A percentile compares a stretch with the other conserved stretches of the same genome.
Conservation (phyloP, 2,329 filamentous ascomycete genomes). For the Epichloe gansuensis region DNA sequence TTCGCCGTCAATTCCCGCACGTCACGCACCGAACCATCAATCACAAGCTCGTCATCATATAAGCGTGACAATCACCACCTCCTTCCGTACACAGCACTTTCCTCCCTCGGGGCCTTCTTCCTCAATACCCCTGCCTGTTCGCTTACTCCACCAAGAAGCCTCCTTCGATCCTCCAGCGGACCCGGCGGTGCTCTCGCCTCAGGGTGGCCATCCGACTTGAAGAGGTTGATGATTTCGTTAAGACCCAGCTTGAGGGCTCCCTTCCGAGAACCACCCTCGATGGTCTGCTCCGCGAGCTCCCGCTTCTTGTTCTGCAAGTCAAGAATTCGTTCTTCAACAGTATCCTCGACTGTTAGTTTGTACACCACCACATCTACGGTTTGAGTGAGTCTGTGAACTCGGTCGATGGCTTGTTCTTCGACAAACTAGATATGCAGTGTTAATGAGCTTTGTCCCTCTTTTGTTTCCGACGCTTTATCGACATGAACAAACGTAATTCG, state of each 20-base stretch:
- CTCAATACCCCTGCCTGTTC: conserved; percentile 11
- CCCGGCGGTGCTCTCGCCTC: conserved; percentile 7
- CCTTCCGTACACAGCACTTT: conserved; percentile 28
- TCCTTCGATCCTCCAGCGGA: conserved; percentile 2
- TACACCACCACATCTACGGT: conserved; percentile 91
- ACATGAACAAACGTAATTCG: neutral
- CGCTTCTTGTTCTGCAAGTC: conserved; percentile 90
- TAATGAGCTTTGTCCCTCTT: neutral
- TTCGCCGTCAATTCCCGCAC: neutral
- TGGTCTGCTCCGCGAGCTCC: conserved; percentile 77
- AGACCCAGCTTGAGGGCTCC: conserved; percentile 71
- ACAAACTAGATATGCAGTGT: conserved; percentile 51
- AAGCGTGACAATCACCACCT: conserved; percentile 22
- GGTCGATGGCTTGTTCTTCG: conserved; percentile 96
- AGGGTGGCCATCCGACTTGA: conserved; percentile 48
- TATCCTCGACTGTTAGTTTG: conserved; percentile 75
- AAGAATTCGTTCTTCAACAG: conserved; percentile 90
- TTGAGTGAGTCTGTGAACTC: conserved; percentile 95
- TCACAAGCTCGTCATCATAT: neutral
- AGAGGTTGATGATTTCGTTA: conserved; percentile 86
- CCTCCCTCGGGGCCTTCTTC: conserved; percentile 19
- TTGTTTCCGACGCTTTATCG: too few species aligned
- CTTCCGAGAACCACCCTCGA: conserved; percentile 67
- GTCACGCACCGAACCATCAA: neutral
- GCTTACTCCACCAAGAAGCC: conserved; percentile 4